Conservation (phyloP, 306 rosid species). For the Echinosophora koreensis region DNA sequence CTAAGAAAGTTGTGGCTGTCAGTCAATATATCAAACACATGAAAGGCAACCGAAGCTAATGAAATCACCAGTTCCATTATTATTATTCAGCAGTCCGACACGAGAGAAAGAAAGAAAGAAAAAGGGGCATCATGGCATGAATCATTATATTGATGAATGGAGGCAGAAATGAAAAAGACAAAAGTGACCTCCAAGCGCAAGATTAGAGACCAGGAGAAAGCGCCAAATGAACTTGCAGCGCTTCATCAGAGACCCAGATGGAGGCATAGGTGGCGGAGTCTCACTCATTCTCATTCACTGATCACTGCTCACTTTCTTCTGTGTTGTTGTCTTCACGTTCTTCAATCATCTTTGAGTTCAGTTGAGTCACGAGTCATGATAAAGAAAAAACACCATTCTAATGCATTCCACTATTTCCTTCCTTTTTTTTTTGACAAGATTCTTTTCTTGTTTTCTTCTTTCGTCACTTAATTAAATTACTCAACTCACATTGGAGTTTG, state of each 20-base stretch:
- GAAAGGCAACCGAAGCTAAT: slow-evolving; percentile 31
- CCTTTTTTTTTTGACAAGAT: neutral
- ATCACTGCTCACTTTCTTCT: neutral
- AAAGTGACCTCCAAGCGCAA: slow-evolving; percentile 79
- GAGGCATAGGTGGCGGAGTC: slow-evolving; percentile 50
- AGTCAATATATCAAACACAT: slow-evolving; percentile 63
- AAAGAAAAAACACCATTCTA: neutral
- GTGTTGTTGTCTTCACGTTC: slow-evolving; percentile 12
- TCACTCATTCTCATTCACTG: slow-evolving; percentile 48
- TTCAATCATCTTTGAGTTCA: neutral
- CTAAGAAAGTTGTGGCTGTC: slow-evolving; percentile 26
- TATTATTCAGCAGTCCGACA: neutral
- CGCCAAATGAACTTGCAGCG: slow-evolving; percentile 86
- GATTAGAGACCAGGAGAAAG: slow-evolving; percentile 71
- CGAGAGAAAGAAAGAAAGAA: no score
- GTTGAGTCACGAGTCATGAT: neutral
- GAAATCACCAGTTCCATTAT: neutral
- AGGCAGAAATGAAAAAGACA: neutral
- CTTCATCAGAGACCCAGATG: slow-evolving; percentile 51
- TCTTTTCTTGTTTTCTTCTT: no score
- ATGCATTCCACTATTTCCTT: no score
- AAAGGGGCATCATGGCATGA: no score
- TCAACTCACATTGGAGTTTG: neutral
- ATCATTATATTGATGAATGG: neutral
- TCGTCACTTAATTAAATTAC: no score